Base-by-base conservation (phyloP, 768 basidiomycete species). In the Serpula lacrymans region DNA sequence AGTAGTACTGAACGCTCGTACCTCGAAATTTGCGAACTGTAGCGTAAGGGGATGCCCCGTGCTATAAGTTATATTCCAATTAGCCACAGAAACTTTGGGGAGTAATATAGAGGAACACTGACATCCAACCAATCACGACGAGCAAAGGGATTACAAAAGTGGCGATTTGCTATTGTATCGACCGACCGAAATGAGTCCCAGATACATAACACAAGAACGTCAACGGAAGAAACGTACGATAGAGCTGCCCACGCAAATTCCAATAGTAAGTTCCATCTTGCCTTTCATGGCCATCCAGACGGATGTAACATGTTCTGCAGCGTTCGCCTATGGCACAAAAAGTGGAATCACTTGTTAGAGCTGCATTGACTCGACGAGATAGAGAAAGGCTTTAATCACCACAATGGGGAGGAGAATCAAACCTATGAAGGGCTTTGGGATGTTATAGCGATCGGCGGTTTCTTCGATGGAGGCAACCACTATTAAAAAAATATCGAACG, bases 401-500 rank as follows among this genome's bases (percentile, higher is more conserved):
- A 94, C 92, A 37, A 96, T 82, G 3, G 92, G 91, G 4, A 96
- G 67, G 22, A 96, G 68, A 50, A 94, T 88, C 11, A 93, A 60
- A 58, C 88, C 88, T 50, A 92, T 91, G 66, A 93, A 92, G 0
- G 80, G 52, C 60, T 88, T 89, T 0, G 89, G 88, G 39, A 96
- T 86, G 39, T 73, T 59, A 60, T 89, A 92, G 28, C 84, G 73
- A 10, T 77, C 68, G 2, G 92, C 89, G 18, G 88, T 89, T 58
- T 94, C 91, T 59, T 95, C 93, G 48, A 96, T 95, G 3, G 88
- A 90, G 3, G 84, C 86, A 26, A 95, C 91, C 60, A 91, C 88
- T 89, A 38, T 1, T 39, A 24, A 22, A 32, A 23, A 25, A 24
- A 46, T 18, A 29, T 4, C 22, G 9, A 42, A 31, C 21, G 12